A percentile compares a stretch with the other conserved stretches of the same genome.
These are phyloP conservation scores for Euclidium syriacum DNA, from an alignment of 345 rosid genomes.

Conservation along the genomic window DNA sequence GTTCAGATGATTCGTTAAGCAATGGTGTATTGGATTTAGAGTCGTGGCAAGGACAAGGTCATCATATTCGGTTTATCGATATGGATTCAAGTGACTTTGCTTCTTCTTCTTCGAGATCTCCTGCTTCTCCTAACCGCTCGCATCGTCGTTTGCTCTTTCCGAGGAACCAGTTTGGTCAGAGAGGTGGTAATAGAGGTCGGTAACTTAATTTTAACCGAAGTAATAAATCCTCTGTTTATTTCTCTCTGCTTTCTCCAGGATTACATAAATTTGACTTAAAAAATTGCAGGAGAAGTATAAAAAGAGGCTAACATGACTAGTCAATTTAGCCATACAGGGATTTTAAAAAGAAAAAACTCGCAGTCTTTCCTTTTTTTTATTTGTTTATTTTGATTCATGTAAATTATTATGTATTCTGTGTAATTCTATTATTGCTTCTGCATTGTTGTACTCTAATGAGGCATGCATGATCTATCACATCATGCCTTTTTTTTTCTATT, in stretches of 20 bases:
- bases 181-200: constrained; percentile 38
- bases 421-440: constrained; percentile 22
- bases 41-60: constrained; percentile 32
- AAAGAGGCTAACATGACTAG: constrained; percentile 24
- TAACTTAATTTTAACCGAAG: constrained; percentile 17
- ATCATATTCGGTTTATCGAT: constrained; percentile 37
- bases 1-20: constrained; percentile 51
- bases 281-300: constrained; percentile 22
- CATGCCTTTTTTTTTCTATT: constrained; percentile 7
- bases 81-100: constrained; percentile 40
- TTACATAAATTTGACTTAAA: constrained; percentile 13
- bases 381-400: constrained; percentile 14
- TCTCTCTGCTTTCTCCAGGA: neutral
- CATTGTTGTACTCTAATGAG: constrained; percentile 22
- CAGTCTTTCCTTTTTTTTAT: constrained; percentile 2
- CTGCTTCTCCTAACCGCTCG: constrained; percentile 31
- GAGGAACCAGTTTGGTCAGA: constrained; percentile 44
- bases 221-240: constrained; percentile 1
- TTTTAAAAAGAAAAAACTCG: neutral
- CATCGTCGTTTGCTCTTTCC: constrained; percentile 36
- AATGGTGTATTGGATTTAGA: constrained; percentile 40
- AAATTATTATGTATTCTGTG: constrained; percentile 30
- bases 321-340: constrained; percentile 21
- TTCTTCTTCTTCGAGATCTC: constrained; percentile 32
- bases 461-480: neutral